These are phyloP conservation scores for Cyclotella atomus DNA, from an alignment of 108 stramenopile species.

Conservation along the genomic window DNA sequence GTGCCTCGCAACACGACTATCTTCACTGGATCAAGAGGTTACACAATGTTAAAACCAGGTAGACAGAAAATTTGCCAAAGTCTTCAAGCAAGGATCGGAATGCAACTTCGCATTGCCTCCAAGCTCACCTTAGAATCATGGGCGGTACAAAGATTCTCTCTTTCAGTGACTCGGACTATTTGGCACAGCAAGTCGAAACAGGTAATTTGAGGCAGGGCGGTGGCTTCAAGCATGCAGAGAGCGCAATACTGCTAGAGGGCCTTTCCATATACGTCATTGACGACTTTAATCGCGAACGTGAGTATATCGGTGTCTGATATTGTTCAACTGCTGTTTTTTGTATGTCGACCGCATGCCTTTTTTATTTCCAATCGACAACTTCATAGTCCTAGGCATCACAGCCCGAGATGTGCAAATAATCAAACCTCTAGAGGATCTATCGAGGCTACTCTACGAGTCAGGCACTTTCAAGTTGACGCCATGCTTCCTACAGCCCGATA, in stretches of 20 bases:
- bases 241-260: conserved; percentile 18
- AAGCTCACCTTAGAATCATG: conserved; percentile 20
- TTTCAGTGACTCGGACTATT: conserved; percentile 31
- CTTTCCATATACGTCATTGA: conserved; percentile 23
- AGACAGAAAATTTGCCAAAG: conserved; percentile 22
- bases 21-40: conserved; percentile 19
- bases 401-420: conserved; percentile 32
- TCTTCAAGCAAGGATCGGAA: no score
- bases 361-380: neutral
- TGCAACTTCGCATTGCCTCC: neutral
- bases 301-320: neutral
- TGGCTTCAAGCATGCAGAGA: conserved; percentile 23
- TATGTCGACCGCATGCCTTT: neutral
- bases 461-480: conserved; percentile 39
- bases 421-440: conserved; percentile 20
- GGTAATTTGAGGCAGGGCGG: conserved; percentile 27
- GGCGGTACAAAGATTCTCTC: conserved; percentile 38
- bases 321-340: no score
- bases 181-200: conserved; percentile 16
- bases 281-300: conserved; percentile 13
- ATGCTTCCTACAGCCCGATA: conserved; percentile 34
- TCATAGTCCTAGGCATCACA: conserved; percentile 19
- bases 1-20: no score
- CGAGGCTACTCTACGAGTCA: conserved; percentile 2
- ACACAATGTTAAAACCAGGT: conserved; percentile 20